A percentile compares a stretch with the other conserved stretches of the same genome.
These are phyloP conservation scores for Hyaloscypha hepaticicola DNA, from an alignment of 495 filamentous ascomycete species.

Conservation along the genomic window DNA sequence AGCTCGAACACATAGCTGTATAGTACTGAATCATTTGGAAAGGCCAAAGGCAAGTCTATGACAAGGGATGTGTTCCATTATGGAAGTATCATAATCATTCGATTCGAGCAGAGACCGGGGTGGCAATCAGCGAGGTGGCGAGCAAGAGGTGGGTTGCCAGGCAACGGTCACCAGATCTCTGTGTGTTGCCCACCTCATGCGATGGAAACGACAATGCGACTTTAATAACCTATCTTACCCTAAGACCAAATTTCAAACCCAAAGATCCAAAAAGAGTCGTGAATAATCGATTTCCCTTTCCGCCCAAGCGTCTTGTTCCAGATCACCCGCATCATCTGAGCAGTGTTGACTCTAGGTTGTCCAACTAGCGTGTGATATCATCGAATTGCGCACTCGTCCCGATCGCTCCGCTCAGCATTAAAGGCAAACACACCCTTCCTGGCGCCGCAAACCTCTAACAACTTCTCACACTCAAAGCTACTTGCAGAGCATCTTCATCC, in stretches of 20 bases:
- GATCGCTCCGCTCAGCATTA: background rate
- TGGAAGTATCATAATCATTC: background rate
- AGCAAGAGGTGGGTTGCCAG: background rate
- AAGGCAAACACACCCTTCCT: slow-evolving; percentile 8
- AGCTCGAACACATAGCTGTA: too few species aligned
- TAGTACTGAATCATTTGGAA: background rate
- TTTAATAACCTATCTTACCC: background rate
- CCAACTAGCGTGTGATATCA: slow-evolving; percentile 18
- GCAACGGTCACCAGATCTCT: background rate
- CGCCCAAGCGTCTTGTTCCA: background rate
- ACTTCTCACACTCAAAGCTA: slow-evolving; percentile 1
- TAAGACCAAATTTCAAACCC: background rate
- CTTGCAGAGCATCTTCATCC: background rate
- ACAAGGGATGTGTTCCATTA: background rate
- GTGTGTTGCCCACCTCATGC: background rate
- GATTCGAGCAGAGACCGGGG: background rate
- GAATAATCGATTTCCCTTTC: background rate
- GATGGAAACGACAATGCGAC: background rate
- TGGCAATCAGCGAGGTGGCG: background rate
- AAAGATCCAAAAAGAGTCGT: background rate
- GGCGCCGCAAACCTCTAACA: background rate
- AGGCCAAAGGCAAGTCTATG: background rate
- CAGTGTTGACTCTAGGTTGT: slow-evolving; percentile 3
- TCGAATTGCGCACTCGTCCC: background rate
- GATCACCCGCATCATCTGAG: slow-evolving; percentile 13